Conservation (phyloP, 225 moss, liverwort and hornwort species). For the Bryoerythrophyllum caledonicum region DNA sequence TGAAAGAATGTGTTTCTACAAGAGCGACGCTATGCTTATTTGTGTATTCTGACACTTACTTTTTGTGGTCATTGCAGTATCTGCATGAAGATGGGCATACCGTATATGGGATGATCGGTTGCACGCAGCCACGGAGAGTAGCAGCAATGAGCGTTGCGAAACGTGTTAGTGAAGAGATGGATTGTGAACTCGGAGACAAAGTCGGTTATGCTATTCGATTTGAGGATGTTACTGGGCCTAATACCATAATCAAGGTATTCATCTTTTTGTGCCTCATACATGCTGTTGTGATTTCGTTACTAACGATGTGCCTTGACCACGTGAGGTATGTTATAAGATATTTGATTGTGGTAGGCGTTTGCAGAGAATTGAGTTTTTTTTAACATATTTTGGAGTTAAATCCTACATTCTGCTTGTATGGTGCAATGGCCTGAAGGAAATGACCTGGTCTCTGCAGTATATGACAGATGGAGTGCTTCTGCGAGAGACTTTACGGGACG, state of each 20-base stretch:
- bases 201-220: conserved; percentile 99
- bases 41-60: conserved; percentile 1
- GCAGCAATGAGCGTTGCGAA: conserved; percentile 99
- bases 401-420: background rate
- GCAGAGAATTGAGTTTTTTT: background rate
- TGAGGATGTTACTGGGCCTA: conserved; percentile 98
- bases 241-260: conserved; percentile 88
- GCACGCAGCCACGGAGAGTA: conserved; percentile 97
- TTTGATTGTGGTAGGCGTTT: conserved; percentile 10
- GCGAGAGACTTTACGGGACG: conserved; percentile 90
- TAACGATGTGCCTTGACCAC: background rate
- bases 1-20: background rate
- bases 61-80: conserved; percentile 60
- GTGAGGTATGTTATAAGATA: background rate
- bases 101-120: conserved; percentile 92
- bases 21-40: background rate
- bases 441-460: conserved; percentile 61
- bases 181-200: conserved; percentile 93
- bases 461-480: conserved; percentile 99
- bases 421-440: conserved; percentile 17
- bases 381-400: background rate
- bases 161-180: conserved; percentile 99
- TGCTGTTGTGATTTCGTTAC: conserved; percentile 8
- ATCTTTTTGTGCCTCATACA: conserved; percentile 3
- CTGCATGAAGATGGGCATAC: conserved; percentile 98